These are phyloP conservation scores for Capronia americana DNA, from an alignment of 2,329 filamentous ascomycete genomes.

Conservation along the genomic window DNA sequence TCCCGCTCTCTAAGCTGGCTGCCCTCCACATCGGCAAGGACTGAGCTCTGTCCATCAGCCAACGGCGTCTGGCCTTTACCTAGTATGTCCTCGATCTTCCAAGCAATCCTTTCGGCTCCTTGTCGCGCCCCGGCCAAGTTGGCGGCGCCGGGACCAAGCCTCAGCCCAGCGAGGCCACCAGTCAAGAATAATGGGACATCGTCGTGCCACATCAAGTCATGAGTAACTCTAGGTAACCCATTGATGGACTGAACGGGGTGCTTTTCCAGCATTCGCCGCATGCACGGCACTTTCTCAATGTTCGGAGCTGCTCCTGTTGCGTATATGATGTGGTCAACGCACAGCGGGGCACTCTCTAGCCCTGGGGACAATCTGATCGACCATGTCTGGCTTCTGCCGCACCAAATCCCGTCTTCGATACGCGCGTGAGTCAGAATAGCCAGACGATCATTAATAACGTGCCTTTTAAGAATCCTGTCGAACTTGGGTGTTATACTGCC, in stretches of 20 bases:
- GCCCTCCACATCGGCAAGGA: background rate
- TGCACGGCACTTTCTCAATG: conserved; percentile 64
- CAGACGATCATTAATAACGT: conserved; percentile 60
- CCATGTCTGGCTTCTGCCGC: conserved; percentile 54
- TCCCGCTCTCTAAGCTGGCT: background rate
- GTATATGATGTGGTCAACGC: conserved; percentile 73
- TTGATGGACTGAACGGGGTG: conserved; percentile 68
- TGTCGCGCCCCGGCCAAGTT: conserved; percentile 76
- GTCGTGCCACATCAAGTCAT: conserved; percentile 76
- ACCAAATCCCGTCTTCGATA: conserved; percentile 59
- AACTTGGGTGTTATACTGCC: conserved; percentile 77
- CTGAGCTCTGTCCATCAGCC: background rate
- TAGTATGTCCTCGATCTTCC: conserved; percentile 69
- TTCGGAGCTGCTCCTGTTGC: conserved; percentile 75
- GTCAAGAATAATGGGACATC: conserved; percentile 76
- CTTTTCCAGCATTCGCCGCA: conserved; percentile 64
- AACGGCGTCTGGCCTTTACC: conserved; percentile 39
- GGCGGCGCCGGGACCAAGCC: conserved; percentile 73
- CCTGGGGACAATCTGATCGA: conserved; percentile 54
- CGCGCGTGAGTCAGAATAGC: conserved; percentile 64
- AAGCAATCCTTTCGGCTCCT: conserved; percentile 75
- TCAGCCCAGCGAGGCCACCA: conserved; percentile 70
- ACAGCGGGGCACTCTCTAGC: conserved; percentile 59
- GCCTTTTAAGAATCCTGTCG: conserved; percentile 69
- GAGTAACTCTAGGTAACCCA: conserved; percentile 74